Evolutionary conservation across 805 yeast genomes (phyloP).

Genomic region (Hanseniaspora vineae): DNA sequence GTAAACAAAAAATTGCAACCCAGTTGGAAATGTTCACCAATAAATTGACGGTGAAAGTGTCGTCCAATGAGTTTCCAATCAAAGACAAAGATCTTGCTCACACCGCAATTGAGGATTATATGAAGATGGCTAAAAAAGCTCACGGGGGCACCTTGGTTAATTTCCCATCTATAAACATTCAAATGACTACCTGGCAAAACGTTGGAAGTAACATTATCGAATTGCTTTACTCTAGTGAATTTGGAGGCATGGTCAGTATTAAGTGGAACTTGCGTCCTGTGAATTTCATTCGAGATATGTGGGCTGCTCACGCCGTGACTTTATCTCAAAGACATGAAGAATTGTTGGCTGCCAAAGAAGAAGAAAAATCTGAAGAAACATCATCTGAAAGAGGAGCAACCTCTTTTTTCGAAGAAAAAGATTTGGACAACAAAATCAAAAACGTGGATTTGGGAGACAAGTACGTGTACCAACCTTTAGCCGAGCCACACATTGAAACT

Average conservation of each 20-base stretch:
- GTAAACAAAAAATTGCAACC: slow-evolving; percentile 31
- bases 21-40: slow-evolving; percentile 47
- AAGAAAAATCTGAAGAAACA: slow-evolving; percentile 5
- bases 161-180: slow-evolving; percentile 62
- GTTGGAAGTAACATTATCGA: slow-evolving; percentile 42
- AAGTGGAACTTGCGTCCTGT: slow-evolving; percentile 92
- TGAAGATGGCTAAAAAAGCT: slow-evolving; percentile 41
- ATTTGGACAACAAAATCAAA: slow-evolving; percentile 30
- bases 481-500: slow-evolving; percentile 72
- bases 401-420: slow-evolving; percentile 21
- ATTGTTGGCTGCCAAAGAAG: background rate
- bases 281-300: slow-evolving; percentile 83
- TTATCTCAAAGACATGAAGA: slow-evolving; percentile 45
- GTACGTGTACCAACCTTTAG: slow-evolving; percentile 49
- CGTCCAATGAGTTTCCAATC: slow-evolving; percentile 39
- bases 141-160: slow-evolving; percentile 70
- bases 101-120: slow-evolving; percentile 42
- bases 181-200: slow-evolving; percentile 65
- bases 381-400: slow-evolving; percentile 7
- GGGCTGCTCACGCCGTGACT: slow-evolving; percentile 72
- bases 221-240: slow-evolving; percentile 54
- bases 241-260: slow-evolving; percentile 84
- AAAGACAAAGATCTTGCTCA: slow-evolving; percentile 35
- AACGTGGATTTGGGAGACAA: slow-evolving; percentile 31
- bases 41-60: slow-evolving; percentile 54